Conservation (phyloP, 768 basidiomycete species). For the Suillus bovinus region DNA sequence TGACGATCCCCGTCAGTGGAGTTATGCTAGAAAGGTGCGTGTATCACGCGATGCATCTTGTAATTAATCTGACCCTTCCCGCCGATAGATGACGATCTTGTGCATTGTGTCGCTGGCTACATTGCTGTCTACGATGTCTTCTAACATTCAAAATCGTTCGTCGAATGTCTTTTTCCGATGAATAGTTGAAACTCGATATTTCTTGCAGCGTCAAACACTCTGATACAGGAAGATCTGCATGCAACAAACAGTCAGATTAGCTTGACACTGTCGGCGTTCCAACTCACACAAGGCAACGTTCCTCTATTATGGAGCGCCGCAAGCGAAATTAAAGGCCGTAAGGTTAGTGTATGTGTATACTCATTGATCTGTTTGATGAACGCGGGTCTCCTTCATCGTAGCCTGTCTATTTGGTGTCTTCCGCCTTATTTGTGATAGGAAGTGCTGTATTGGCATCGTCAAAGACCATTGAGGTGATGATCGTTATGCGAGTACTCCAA, state of each 20-base stretch:
- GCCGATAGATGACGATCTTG: constrained; percentile 22
- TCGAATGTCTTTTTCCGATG: constrained; percentile 3
- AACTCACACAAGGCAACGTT: constrained; percentile 64
- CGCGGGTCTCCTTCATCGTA: constrained; percentile 21
- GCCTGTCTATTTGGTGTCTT: constrained; percentile 56
- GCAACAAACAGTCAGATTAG: constrained; percentile 65
- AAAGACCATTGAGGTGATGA: constrained; percentile 51
- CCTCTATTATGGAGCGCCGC: constrained; percentile 70
- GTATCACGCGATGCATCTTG: neutral
- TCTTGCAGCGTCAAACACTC: constrained; percentile 55
- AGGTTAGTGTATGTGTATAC: constrained; percentile 41
- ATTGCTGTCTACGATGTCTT: constrained; percentile 22
- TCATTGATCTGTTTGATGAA: neutral
- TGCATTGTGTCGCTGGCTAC: constrained; percentile 28
- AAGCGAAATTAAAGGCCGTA: constrained; percentile 77
- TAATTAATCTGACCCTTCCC: neutral
- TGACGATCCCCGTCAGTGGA: constrained; percentile 67
- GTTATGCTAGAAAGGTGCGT: constrained; percentile 52
- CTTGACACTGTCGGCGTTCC: constrained; percentile 67
- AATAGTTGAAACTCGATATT: neutral
- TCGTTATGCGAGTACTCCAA: constrained; percentile 70
- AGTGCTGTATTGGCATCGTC: constrained; percentile 60
- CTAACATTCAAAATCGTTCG: constrained; percentile 32
- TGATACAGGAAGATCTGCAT: constrained; percentile 59
- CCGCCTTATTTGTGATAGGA: constrained; percentile 53